Evolutionary conservation across 2,329 filamentous ascomycete species (phyloP), one percentile per base, ranked within the genome.

Genomic region (Claviceps digitariae): DNA sequence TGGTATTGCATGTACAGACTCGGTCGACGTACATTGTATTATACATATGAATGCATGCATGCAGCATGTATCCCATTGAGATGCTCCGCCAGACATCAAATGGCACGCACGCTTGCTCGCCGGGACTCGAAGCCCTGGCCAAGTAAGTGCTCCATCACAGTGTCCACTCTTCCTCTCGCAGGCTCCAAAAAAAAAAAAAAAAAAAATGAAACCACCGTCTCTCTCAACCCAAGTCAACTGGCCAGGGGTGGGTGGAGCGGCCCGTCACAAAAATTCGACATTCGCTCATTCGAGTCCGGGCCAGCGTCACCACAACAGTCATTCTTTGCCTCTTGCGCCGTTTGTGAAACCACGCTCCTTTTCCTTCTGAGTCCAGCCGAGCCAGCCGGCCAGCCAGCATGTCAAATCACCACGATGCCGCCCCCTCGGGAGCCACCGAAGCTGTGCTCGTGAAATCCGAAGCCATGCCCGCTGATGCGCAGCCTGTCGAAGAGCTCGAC

Each of bases 401-500:
- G 34, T n/a, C 34, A 29, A 40, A 15, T 23, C 48, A 48, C 25
- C 69, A 73, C 3, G 50, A 45, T 61, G 66, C 66, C 27, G 76
- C 78, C n/a, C 84, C 84, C 6, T 65, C 75, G 12, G 76, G 75
- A 57, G 84, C 82, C 54, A 87, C 83, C 48, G 82, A 86, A 66
- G 91, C 91, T 31, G 91, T 97, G 48, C 76, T 97, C 51, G 86
- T 91, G 60, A 77, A 84, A 50, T 96, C 91, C 1, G 84, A 86
- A 54, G 86, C 87, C 52, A 83, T 95, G 66, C 87, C 91, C 17
- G 77, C 83, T 52, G 84, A 78, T 48, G 81, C 87, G n/a, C 82
- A 84, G 59, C 80, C 87, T 65, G 91, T 98, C 38, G 81, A 86
- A 65, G 93, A 95, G 62, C 79, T 97, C 57, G 91, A 98, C 66